A percentile compares a stretch with the other conserved stretches of the same genome.
phyloP scores from a whole-genome alignment of 345 rosid genomes.

The Sisymbrium irio region DNA sequence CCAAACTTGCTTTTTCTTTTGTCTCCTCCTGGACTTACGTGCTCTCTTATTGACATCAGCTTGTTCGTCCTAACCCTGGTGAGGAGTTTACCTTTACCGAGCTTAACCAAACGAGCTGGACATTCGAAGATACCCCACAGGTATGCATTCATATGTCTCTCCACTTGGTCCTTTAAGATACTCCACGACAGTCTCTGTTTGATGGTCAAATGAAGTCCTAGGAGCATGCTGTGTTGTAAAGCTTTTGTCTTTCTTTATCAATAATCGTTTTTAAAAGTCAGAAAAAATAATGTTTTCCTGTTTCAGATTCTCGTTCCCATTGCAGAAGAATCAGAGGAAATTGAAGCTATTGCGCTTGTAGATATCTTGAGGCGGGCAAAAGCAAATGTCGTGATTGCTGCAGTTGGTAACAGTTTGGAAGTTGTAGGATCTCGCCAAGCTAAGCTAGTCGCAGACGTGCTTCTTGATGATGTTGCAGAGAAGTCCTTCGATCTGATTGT shows the following conservation, averaged over 20 bases:
- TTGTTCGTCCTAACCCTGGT: conserved; percentile 74
- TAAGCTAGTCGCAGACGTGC: conserved; percentile 75
- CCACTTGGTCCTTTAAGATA: not conserved
- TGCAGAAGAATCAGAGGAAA: conserved; percentile 82
- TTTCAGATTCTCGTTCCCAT: conserved; percentile 88
- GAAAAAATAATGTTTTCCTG: not conserved
- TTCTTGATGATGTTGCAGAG: conserved; percentile 81
- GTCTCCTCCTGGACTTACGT: not conserved
- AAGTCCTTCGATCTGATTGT: conserved; percentile 82
- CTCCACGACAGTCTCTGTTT: not conserved
- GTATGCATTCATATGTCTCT: conserved; percentile 33
- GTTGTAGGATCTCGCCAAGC: conserved; percentile 70
- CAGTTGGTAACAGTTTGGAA: conserved; percentile 74
- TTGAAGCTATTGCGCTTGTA: conserved; percentile 81
- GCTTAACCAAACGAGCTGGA: conserved; percentile 71
- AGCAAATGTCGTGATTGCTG: conserved; percentile 82
- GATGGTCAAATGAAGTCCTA: not conserved
- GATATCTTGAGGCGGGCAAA: conserved; percentile 82
- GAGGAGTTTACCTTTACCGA: conserved; percentile 70
- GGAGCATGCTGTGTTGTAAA: not conserved
- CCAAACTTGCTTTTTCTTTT: not conserved
- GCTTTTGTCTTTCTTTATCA: not conserved
- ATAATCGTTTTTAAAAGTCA: not conserved
- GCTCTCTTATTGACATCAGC: conserved; percentile 38
- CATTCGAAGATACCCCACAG: conserved; percentile 56